phyloP scores from a whole-genome alignment of 1,284 basidiomycete species.

The Pyrrhoderma lamaoense region DNA sequence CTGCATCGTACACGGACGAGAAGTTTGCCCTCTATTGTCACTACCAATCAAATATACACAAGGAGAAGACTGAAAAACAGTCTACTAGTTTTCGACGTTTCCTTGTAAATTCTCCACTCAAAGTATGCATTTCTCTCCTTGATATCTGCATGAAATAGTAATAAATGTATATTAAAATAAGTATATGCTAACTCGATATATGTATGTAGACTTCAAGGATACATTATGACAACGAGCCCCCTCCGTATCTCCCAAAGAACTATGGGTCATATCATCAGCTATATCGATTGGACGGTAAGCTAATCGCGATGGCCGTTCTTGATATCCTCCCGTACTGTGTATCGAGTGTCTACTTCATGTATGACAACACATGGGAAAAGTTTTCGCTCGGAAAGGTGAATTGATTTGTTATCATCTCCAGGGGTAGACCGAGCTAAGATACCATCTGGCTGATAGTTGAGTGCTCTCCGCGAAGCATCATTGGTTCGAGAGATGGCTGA shows the following conservation, averaged over 20 bases:
- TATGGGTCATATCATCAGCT: conserved; percentile 87
- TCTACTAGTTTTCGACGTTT: conserved; percentile 60
- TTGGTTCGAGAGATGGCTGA: conserved; percentile 66
- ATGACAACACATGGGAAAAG: conserved; percentile 71
- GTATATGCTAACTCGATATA: background rate
- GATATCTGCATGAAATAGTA: no score
- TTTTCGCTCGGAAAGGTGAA: conserved; percentile 78
- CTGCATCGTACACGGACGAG: conserved; percentile 68
- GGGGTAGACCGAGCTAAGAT: background rate
- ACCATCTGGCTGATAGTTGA: conserved; percentile 46
- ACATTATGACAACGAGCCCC: conserved; percentile 42
- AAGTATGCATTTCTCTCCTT: no score
- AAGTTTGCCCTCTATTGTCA: conserved; percentile 72
- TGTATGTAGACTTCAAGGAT: conserved; percentile 44
- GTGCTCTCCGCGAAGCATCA: conserved; percentile 72
- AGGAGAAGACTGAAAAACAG: conserved; percentile 47
- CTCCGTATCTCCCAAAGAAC: conserved; percentile 52
- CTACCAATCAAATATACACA: conserved; percentile 76
- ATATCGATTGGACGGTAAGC: conserved; percentile 72
- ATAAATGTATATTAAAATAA: no score
- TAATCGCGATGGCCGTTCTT: conserved; percentile 85
- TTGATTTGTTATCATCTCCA: conserved; percentile 9
- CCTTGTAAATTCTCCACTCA: conserved; percentile 72
- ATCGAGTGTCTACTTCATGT: conserved; percentile 95
- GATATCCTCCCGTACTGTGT: conserved; percentile 89